Evolutionary conservation across 202 grass and related monocot species (phyloP), one percentile per base, ranked within the genome.

Genomic region (Bolboschoenoplectus hybrid): DNA sequence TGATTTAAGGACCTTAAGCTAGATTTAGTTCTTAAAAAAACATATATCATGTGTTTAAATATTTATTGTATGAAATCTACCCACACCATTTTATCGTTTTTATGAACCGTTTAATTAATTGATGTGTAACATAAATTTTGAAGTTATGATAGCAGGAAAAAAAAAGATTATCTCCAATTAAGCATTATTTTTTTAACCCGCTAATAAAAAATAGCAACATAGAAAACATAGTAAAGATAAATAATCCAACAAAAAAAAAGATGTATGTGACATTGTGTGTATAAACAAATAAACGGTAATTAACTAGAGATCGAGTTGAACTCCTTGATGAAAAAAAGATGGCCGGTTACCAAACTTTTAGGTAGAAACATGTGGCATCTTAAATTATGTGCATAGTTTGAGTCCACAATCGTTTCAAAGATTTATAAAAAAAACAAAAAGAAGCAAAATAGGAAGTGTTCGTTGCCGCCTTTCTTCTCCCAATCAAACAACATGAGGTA

Each of bases 301-400:
- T 26, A 26, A 19, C 41, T 19, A 50, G n/a, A 49, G 70, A 74
- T 26, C 0, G 8, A 68, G 12, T 51, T 52, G 11, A 52, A 51
- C 26, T 53, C 20, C 47, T 56, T 57, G 11, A 40, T 79, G 52
- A 17, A 53, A 39, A 79, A 78, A 56, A 9, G 53, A 40, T 58
- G 76, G 76, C 55, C 14, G 44, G 81, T 38, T 65, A 67, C 63
- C 63, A 67, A 82, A 67, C 51, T 82, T 63, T 65, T 82, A 82
- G 58, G 43, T 82, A 46, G 34, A 82, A 26, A 63, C 6, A 11
- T 65, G 17, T 4, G 41, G 43, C 63, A 78, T 14, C 51, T n/a
- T 19, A 73, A 78, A 40, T 39, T 57, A 78, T 78, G 51, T 44
- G 80, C 19, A 66, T 49, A 40, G 9, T 82, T 63, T 8, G 65